Evolutionary conservation across 1,284 basidiomycete species (phyloP).

Genomic region (Trametes polyzona): DNA sequence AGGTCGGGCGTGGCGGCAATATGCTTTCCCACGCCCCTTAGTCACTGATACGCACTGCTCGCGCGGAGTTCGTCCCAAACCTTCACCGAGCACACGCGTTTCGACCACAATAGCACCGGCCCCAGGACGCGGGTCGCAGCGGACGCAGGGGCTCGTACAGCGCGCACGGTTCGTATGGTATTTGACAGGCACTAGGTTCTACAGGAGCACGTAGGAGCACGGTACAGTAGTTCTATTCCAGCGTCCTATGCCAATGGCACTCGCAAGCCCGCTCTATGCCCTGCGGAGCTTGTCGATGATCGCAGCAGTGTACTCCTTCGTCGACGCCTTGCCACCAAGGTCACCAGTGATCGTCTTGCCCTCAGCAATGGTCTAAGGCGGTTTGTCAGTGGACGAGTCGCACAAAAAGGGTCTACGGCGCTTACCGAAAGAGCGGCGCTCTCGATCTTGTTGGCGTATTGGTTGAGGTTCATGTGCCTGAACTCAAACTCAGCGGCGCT

Average conservation of each 20-base stretch:
- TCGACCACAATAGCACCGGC: conserved; percentile 13
- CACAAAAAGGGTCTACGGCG: conserved; percentile 25
- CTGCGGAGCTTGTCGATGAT: conserved; percentile 77
- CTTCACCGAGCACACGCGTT: conserved; percentile 9
- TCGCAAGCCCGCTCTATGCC: conserved; percentile 46
- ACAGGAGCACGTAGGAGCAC: conserved; percentile 19
- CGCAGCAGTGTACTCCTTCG: conserved; percentile 85
- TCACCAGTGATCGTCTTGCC: conserved; percentile 93
- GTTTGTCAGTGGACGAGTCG: conserved; percentile 18
- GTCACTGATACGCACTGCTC: conserved; percentile 25
- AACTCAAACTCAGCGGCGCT: conserved; percentile 28
- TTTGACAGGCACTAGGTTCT: conserved; percentile 8
- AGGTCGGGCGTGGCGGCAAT: conserved; percentile 29
- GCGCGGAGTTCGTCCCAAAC: conserved; percentile 14
- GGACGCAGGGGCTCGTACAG: too few relatives aligned
- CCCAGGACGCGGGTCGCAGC: not conserved
- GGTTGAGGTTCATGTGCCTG: conserved; percentile 93
- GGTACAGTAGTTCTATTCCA: conserved; percentile 28
- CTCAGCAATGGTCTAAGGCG: conserved; percentile 86
- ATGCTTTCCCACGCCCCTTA: conserved; percentile 32
- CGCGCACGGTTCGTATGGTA: conserved; percentile 5
- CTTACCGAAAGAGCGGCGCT: conserved; percentile 82
- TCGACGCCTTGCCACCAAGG: conserved; percentile 89
- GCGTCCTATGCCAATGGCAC: conserved; percentile 21
- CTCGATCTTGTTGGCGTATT: conserved; percentile 91